A percentile compares a stretch with the other conserved stretches of the same genome.
These are phyloP conservation scores for Fusarium proliferatum DNA, from an alignment of 2,329 filamentous ascomycete genomes.

Conservation along the genomic window DNA sequence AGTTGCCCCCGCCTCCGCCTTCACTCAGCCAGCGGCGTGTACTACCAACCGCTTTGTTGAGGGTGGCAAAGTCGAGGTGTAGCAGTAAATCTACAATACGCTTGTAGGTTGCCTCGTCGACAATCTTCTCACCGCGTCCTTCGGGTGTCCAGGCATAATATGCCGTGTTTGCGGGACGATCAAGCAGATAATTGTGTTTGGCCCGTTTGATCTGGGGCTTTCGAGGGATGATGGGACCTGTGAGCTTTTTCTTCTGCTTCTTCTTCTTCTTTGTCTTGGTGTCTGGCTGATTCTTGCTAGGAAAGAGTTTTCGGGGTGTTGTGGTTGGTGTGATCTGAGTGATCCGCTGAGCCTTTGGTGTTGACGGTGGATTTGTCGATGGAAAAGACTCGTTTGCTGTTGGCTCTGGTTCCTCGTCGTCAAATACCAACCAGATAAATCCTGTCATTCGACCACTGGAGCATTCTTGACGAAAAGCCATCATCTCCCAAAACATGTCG, in stretches of 20 bases:
- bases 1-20: conserved; percentile 64
- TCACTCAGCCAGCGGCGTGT: conserved; percentile 78
- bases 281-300: conserved; percentile 32
- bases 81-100: conserved; percentile 76
- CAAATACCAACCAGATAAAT: conserved; percentile 93
- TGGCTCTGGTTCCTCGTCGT: conserved; percentile 55
- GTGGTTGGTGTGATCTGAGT: conserved; percentile 47
- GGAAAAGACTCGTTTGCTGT: conserved; percentile 40
- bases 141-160: conserved; percentile 74
- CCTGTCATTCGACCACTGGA: conserved; percentile 92
- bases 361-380: conserved; percentile 42
- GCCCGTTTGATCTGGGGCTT: conserved; percentile 73
- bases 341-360: conserved; percentile 48
- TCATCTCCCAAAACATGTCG: conserved; percentile 98
- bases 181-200: conserved; percentile 60
- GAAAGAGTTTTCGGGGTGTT: conserved; percentile 50
- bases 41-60: conserved; percentile 71
- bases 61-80: conserved; percentile 77
- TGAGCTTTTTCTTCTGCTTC: conserved; percentile 59
- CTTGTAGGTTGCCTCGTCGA: conserved; percentile 73
- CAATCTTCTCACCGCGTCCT: conserved; percentile 71
- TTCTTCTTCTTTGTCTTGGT: conserved; percentile 44
- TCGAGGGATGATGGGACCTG: conserved; percentile 71
- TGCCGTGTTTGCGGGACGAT: conserved; percentile 63
- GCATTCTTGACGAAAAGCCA: conserved; percentile 96